Evolutionary conservation across 805 yeast species (phyloP), one percentile per base, ranked within the genome.

Genomic region (Candida anglica): DNA sequence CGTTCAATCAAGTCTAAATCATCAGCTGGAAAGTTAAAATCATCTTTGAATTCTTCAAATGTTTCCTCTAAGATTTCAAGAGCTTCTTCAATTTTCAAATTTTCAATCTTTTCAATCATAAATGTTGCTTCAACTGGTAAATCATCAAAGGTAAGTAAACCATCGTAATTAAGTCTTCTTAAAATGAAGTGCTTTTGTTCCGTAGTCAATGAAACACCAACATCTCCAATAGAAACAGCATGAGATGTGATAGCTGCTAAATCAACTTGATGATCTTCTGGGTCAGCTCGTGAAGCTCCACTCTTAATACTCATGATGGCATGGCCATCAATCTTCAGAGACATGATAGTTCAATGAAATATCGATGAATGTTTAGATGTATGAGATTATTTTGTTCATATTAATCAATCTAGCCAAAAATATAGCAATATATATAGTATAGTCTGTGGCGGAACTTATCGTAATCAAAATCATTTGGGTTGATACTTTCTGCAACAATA

Each of bases 1-100:
- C 28, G 34, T 19, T 42, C 30, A 28, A 71, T 53, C 32, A 60
- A 58, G 4, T 52, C 53, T 42, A 60, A 60, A 27, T 65, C 67
- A 2, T 46, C 50, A 2, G 35, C 41, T 7, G 73, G 68, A 38
- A 75, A 60, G 44, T 73, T 74, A 21, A 67, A 66, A 47, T 77
- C 82, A 32, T 61, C 69, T 4, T 46, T 44, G 42, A 73, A 77
- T 15, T 66, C 61, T 1, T 43, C 59, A 3, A 67, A 39, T 4
- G 71, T 66, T n/a, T 58, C 53, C 19, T 51, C 45, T 28, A 77
- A 47, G 25, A 73, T 60, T 6, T 53, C 56, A 1, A 63, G 25
- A 0, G 77, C 66, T 21, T 70, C 72, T 2, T 57, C 63, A 8
- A 56, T 44, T 3, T 60, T 33, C 43, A 69, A 39, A 19, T 44